Evolutionary conservation across 2,329 filamentous ascomycete genomes (phyloP).

Genomic region (Paraphoma chrysanthemicola): DNA sequence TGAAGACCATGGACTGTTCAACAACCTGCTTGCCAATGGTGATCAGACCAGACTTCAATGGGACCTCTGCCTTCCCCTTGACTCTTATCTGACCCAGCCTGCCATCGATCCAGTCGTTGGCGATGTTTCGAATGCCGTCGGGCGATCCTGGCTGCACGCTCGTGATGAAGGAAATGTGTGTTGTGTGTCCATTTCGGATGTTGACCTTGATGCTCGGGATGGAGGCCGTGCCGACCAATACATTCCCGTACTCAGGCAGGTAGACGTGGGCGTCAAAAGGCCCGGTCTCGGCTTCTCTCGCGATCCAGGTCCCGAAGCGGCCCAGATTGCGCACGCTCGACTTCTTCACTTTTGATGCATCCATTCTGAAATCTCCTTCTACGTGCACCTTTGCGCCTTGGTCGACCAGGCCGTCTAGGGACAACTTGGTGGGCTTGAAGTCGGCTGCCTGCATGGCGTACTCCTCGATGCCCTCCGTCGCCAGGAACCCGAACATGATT

Average conservation of each 20-base stretch:
- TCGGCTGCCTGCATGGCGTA: slow-evolving; percentile 86
- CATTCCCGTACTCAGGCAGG: slow-evolving; percentile 81
- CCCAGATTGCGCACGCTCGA: slow-evolving; percentile 77
- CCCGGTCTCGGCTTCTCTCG: slow-evolving; percentile 75
- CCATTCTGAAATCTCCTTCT: slow-evolving; percentile 81
- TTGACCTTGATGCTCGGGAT: slow-evolving; percentile 78
- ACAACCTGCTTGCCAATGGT: slow-evolving; percentile 79
- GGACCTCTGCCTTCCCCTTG: slow-evolving; percentile 74
- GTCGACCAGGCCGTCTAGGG: slow-evolving; percentile 82
- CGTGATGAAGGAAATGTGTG: slow-evolving; percentile 78
- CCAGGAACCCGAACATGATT: slow-evolving; percentile 85
- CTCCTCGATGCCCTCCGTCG: slow-evolving; percentile 79
- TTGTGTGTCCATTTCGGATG: slow-evolving; percentile 79
- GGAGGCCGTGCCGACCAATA: slow-evolving; percentile 76
- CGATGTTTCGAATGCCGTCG: slow-evolving; percentile 77
- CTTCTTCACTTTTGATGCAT: slow-evolving; percentile 76
- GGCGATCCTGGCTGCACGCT: slow-evolving; percentile 78
- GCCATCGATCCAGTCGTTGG: slow-evolving; percentile 87
- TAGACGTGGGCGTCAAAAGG: slow-evolving; percentile 77
- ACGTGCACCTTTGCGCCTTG: slow-evolving; percentile 80
- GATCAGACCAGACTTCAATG: slow-evolving; percentile 79
- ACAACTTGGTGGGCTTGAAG: slow-evolving; percentile 82
- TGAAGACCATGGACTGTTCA: slow-evolving; percentile 76
- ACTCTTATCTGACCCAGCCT: slow-evolving; percentile 74
- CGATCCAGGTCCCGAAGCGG: slow-evolving; percentile 79